Base-by-base conservation (phyloP, 2,329 filamentous ascomycete species). In the Pseudogymnoascus sp. region DNA sequence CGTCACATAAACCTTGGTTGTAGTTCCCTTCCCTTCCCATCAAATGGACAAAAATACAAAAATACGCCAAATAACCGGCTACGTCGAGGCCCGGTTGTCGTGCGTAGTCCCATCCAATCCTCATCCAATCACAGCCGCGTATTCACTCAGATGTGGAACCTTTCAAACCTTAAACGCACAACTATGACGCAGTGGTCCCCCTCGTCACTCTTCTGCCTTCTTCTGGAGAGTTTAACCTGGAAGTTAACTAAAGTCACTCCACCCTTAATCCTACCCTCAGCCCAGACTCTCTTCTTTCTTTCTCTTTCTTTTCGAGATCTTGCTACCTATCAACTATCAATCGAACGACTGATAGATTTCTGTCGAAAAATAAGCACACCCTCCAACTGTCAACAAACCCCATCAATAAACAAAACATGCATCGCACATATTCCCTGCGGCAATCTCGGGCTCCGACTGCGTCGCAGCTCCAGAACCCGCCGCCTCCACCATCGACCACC, bases 351-450 rank as follows among this genome's bases (percentile, higher is more conserved):
- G 47, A 33, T 54, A 4, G 8, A 33, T 54, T 18, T 33, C 28
- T 18, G n/a, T 54, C 14, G 22, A 39, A 33, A 33, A 58, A 58
- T 58, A 37, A 58, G 20, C 33, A 37, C 33, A 58, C 11, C 18
- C 14, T 38, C 9, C 22, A 33, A 5, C n/a, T 33, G 28, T 33
- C 47, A 54, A 54, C 47, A 54, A 54, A 33, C 25, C 7, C 50
- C 2, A n/a, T 33, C 18, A n/a, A 22, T 43, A 22, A 30, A 39
- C 63, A 77, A 77, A 78, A 65, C 62, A 99, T 99, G 93, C 94
- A 99, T 85, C 92, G 93, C 76, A 97, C 94, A 67, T 99, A 97
- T 77, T 96, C 92, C 71, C 96, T 97, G 94, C 92, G 94, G 87
- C 89, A 95, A 78, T 88, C 90, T 77, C 88, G 94, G 83, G 91